Evolutionary conservation across 2,329 filamentous ascomycete genomes (phyloP), one percentile per base, ranked within the genome.

Genomic region (Venturia oleaginea): DNA sequence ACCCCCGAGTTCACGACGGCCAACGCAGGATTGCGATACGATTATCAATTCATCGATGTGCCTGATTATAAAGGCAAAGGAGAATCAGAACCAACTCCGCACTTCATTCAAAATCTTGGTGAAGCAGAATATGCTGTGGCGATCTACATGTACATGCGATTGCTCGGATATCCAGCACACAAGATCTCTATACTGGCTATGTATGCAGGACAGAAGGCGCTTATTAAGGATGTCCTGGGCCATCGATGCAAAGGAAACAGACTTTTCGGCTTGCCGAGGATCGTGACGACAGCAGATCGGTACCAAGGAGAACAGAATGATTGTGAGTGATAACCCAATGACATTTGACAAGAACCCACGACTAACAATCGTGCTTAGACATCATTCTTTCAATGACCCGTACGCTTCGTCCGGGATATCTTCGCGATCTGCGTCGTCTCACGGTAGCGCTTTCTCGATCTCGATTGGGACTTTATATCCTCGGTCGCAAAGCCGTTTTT

Each of bases 251-350:
- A 86, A 43, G 88, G 85, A 70, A 95, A 92, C 70, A 79, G 86
- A 2, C 79, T 97, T 24, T 99, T 99, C 76, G 92, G 93, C 10
- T 79, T 96, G 75, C 94, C 94, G 22, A 89, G 88, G 75, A 88
- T 89, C 63, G 91, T 99, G 34, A 92, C 91, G 3, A 99, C 95
- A 5, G 93, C 99, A 67, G 94, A 99, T 79, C 97, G 96, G 75
- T 99, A 97, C 72, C 94, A 99, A 79, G 95, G 94, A 74, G 94
- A 99, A 80, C 94, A 99, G 77, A 99, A 99, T 76, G 94, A 99
- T 72, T 97, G 91, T 94, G 82, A 82, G 89, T 85, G 5, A 8
- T 15, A 27, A 10, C n/a, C 4, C 46, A 22, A 59, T 13, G 19
- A 32, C 24, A n/a, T n/a, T n/a, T n/a, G n/a, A n/a, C 17, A 1